Evolutionary conservation across 306 rosid genomes (phyloP), one percentile per base, ranked within the genome.

Genomic region (Begonia peltatifolia): DNA sequence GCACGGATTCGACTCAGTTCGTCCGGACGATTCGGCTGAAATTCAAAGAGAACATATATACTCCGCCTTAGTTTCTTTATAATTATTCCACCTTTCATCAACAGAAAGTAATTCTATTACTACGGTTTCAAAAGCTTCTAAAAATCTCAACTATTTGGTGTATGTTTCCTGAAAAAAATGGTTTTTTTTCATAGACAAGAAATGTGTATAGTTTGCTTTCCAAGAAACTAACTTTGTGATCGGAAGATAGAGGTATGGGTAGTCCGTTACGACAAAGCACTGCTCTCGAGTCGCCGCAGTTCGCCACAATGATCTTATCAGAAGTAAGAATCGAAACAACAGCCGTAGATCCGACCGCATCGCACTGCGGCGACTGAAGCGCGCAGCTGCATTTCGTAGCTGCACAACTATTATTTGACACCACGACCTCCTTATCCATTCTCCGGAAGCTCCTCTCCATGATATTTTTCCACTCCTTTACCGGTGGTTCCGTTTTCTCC

Each of bases 11-110:
- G 77, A 3, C n/a, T 62, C 56, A 77, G 62, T 62, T 81, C 84
- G 52, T 81, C 89, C 0, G 84, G 82, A 15, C 84, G 89, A 57
- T 81, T 84, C 64, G 89, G 89, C 89, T 81, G 79, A 42, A 35
- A n/a, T 10, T 22, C 49, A 46, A 2, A 12, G 36, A 14, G 5
- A 15, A 52, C 15, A 53, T 12, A 14, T 10, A 17, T 9, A 1
- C 38, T 30, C 38, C 6, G 38, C 35, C 35, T 25, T 30, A 30
- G 38, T 30, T 30, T 30, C 38, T 30, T 30, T 30, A 30, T 6
- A 5, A 30, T 30, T 30, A 30, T 30, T 5, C 8, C 3, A n/a
- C 46, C 15, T 30, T 13, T n/a, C 9, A 30, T 3, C 14, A 22
- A 14, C 15, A 35, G 23, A 5, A 35, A 54, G 36, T 12, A 30